phyloP scores from a whole-genome alignment of 352 stramenopile species.

The Stramenopiles sp. region DNA sequence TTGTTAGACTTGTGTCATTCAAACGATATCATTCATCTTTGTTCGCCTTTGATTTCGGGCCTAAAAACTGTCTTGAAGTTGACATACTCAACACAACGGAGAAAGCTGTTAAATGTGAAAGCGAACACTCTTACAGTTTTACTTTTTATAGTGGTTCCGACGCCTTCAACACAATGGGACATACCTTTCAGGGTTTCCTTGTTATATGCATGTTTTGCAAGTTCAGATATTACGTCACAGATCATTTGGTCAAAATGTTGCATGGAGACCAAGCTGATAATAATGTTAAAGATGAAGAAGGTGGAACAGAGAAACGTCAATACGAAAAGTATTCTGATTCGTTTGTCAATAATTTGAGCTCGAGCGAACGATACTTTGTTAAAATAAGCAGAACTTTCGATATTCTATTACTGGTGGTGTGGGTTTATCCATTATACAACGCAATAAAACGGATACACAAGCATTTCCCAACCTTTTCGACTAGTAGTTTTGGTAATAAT shows the following conservation, averaged over 20 bases:
- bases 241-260: too few relatives aligned
- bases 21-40: background rate
- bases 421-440: background rate
- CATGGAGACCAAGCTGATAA: background rate
- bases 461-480: background rate
- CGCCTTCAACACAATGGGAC: background rate
- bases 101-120: background rate
- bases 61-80: background rate
- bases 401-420: background rate
- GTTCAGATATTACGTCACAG: background rate
- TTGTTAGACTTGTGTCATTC: background rate
- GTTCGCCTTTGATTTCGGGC: background rate
- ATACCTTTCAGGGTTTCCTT: background rate
- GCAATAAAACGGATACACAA: background rate
- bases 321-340: background rate
- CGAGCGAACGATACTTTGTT: background rate
- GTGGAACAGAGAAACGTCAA: background rate
- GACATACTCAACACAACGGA: too few relatives aligned
- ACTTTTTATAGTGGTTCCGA: background rate
- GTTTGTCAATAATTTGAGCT: background rate
- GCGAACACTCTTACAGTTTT: background rate
- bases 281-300: background rate
- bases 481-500: background rate
- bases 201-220: background rate
- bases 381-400: background rate